Percentiles rank a stretch among this genome's conserved stretches.
Evolutionary conservation across 1,139 yeast genomes (phyloP).

Genomic region (Diutina rugosa): DNA sequence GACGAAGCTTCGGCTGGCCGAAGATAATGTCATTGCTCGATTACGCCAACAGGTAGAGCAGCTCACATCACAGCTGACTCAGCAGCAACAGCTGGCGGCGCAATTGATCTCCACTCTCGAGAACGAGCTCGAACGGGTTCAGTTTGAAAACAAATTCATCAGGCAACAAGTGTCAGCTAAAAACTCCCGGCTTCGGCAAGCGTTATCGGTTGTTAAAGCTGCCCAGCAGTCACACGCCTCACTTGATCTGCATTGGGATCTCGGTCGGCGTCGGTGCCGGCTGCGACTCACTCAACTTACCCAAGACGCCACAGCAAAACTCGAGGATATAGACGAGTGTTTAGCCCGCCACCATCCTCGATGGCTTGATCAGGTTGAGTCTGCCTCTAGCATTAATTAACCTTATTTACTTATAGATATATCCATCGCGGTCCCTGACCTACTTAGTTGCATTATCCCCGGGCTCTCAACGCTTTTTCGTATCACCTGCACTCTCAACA

Average conservation of each 20-base stretch:
- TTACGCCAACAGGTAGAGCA: neutral
- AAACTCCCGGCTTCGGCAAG: neutral
- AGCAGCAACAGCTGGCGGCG: neutral
- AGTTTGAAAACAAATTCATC: conserved; percentile 1
- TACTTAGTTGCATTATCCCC: neutral
- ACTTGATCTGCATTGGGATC: neutral
- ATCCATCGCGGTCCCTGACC: neutral
- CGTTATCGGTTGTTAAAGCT: neutral
- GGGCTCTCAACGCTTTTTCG: neutral
- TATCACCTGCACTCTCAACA: neutral
- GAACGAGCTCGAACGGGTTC: neutral
- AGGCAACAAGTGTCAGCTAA: neutral
- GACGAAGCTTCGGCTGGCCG: neutral
- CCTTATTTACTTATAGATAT: too few species aligned
- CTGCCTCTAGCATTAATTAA: neutral
- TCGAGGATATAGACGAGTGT: neutral
- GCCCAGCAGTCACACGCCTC: neutral
- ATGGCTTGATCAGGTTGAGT: neutral
- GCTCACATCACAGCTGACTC: neutral
- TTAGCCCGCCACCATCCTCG: neutral
- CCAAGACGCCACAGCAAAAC: neutral
- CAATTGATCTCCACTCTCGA: neutral
- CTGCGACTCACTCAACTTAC: neutral
- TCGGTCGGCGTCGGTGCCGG: neutral
- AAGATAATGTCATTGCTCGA: neutral